A percentile compares a stretch with the other conserved stretches of the same genome.
These are phyloP conservation scores for Neurospora tetraspora DNA, from an alignment of 495 filamentous ascomycete species.

Conservation along the genomic window DNA sequence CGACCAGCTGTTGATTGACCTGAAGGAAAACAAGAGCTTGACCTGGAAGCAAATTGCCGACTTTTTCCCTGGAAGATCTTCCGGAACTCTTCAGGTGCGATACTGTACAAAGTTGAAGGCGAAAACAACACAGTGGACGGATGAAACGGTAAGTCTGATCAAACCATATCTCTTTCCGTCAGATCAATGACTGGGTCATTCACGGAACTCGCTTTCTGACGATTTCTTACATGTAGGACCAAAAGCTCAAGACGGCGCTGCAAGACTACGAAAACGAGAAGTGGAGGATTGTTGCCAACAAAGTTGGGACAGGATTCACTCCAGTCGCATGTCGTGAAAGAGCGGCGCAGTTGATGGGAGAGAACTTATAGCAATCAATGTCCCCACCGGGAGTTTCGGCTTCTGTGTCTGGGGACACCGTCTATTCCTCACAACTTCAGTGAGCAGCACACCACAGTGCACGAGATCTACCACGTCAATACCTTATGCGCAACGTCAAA, in stretches of 20 bases:
- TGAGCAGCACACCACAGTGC: constrained; percentile 10
- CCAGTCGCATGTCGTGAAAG: constrained; percentile 77
- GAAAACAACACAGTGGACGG: constrained; percentile 85
- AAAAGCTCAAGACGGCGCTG: constrained; percentile 66
- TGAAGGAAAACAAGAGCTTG: constrained; percentile 86
- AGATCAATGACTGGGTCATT: not conserved
- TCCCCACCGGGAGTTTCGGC: constrained; percentile 42
- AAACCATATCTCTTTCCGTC: not conserved
- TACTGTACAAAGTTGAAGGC: constrained; percentile 92
- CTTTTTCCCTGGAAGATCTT: constrained; percentile 82
- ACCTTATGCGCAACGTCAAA: not conserved
- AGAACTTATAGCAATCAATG: constrained; percentile 46
- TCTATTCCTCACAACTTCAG: constrained; percentile 34
- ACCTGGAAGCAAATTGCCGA: constrained; percentile 96
- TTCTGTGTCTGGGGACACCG: constrained; percentile 41
- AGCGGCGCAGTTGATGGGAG: constrained; percentile 47
- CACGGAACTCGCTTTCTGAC: not conserved
- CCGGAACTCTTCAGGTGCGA: constrained; percentile 80
- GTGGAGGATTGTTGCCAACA: constrained; percentile 79
- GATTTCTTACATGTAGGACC: constrained; percentile 42
- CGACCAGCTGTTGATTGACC: constrained; percentile 69
- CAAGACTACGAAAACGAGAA: constrained; percentile 84
- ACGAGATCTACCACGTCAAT: not conserved
- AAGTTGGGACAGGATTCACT: constrained; percentile 78
- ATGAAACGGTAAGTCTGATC: constrained; percentile 62